Base-by-base conservation (phyloP, 768 basidiomycete genomes). In the Pleurotus eryngii region DNA sequence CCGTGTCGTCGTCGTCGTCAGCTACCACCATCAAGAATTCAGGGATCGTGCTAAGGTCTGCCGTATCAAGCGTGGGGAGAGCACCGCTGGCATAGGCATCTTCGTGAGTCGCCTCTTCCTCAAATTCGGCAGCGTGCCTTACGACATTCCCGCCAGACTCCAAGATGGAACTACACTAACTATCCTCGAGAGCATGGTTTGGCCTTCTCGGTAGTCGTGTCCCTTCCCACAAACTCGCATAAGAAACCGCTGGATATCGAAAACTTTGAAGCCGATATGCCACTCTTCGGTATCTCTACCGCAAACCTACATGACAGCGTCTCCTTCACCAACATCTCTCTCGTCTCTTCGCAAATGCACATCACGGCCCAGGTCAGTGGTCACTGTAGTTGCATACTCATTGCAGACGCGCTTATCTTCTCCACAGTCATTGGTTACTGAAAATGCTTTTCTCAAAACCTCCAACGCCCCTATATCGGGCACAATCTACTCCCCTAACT, bases 391-490 rank as follows among this genome's bases (percentile, higher is more conserved):
- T 48, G 18, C 27, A 18, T 49, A 30, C 4, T 46, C 14, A 15
- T 20, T 14, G 22, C 22, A 24, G 22, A 3, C 22, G 22, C 22
- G 22, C 22, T 24, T 24, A 24, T 24, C 22, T 3, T 24, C 22
- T 24, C 22, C 3, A 9, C 38, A 76, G 76, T 69, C 72, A 1
- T 40, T 79, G 11, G 61, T 61, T 17, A 70, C 73, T 0, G 57
- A 55, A 15, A 63, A 67, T 20, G 72, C 65, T 7, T 57, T 49
- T 1, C 48, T 76, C 5, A 51, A 60, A 20, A 79, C 79, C 1
- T 61, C 71, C 5, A 84, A 82, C 49, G 75, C 74, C n/a, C 63
- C 60, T 6, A 81, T 87, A 37, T 58, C 59, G 2, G 85, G 85
- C 8, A 62, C 60, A 27, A 83, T 81, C 70, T 73, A 74, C 20